Evolutionary conservation across 139 green algal genomes (phyloP), one percentile per base, ranked within the genome.

Genomic region (Zygnema cylindricum): DNA sequence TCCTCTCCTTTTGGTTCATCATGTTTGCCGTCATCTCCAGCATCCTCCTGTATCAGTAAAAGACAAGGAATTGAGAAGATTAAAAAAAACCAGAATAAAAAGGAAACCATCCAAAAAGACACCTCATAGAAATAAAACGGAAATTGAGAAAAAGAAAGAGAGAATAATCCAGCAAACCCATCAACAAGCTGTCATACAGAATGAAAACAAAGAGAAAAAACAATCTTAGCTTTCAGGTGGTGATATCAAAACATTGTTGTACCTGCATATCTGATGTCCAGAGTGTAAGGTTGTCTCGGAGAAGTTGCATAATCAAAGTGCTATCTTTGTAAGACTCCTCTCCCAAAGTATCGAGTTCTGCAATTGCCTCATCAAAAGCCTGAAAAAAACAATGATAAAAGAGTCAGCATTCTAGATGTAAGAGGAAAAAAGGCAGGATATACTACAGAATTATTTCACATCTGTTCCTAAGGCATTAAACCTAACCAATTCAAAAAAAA

Each of bases 261-360:
- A 88, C 97, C 93, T 98, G 95, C 96, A 99, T 98, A 93, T 99
- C 97, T 38, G 94, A 97, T 7, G 97, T 99, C 97, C 97, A 99
- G 22, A 99, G 94, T 49, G 97, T 99, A 32, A 99, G 94, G 94
- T 99, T 99, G 94, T 99, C 97, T 42, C 97, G 93, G 89, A 99
- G 93, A 35, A 99, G 95, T 94, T 99, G 97, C 97, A 99, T 99
- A 93, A 99, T 99, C 71, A 99, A 94, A 1, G 97, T 98, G 92
- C 92, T 96, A 92, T 99, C 97, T 94, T 99, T 99, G 96, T 99
- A 99, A 11, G 94, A 97, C 93, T 99, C 97, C 93, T 99, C 97
- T 36, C 96, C 95, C 49, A 99, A 92, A 0, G 96, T 98, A 91
- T 99, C 97, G 43, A 99, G 94, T 93, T 99, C 97, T 32, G 95